phyloP scores from a whole-genome alignment of 257 asterid genomes.

The Schizonepeta tenuifolia region DNA sequence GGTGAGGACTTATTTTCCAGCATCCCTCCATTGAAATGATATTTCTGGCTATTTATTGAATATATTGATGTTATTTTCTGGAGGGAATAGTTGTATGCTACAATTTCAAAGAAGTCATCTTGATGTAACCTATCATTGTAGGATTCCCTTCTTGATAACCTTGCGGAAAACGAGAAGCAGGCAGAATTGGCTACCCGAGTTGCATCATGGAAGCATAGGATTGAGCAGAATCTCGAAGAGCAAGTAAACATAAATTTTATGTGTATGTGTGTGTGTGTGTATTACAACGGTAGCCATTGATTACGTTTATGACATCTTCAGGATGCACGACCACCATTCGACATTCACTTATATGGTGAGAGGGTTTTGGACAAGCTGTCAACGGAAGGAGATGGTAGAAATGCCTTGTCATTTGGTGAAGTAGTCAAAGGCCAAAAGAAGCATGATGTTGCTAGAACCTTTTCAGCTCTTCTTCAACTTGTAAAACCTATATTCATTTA shows the following conservation, averaged over 20 bases:
- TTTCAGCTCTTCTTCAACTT: constrained; percentile 96
- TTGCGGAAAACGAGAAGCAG: constrained; percentile 86
- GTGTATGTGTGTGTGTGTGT: background rate
- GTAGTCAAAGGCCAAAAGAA: constrained; percentile 80
- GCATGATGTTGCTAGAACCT: constrained; percentile 92
- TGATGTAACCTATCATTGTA: constrained; percentile 39
- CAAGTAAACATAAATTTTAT: constrained; percentile 50
- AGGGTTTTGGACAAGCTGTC: constrained; percentile 67
- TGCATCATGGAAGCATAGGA: constrained; percentile 92
- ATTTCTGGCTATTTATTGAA: constrained; percentile 20
- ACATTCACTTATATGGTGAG: constrained; percentile 86
- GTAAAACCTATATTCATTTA: constrained; percentile 45
- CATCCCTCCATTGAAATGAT: constrained; percentile 23
- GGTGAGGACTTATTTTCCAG: constrained; percentile 50
- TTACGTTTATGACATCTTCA: constrained; percentile 31
- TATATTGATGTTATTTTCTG: constrained; percentile 11
- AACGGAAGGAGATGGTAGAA: constrained; percentile 40
- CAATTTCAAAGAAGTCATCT: constrained; percentile 1
- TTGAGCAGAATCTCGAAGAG: constrained; percentile 82
- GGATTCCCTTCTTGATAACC: constrained; percentile 85
- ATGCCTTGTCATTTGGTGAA: constrained; percentile 60
- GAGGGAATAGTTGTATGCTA: constrained; percentile 1
- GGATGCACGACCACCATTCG: constrained; percentile 90
- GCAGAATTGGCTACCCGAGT: constrained; percentile 84
- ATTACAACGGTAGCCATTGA: constrained; percentile 32